Conservation (phyloP, 1,139 yeast genomes). For the Suhomyces taliae region DNA sequence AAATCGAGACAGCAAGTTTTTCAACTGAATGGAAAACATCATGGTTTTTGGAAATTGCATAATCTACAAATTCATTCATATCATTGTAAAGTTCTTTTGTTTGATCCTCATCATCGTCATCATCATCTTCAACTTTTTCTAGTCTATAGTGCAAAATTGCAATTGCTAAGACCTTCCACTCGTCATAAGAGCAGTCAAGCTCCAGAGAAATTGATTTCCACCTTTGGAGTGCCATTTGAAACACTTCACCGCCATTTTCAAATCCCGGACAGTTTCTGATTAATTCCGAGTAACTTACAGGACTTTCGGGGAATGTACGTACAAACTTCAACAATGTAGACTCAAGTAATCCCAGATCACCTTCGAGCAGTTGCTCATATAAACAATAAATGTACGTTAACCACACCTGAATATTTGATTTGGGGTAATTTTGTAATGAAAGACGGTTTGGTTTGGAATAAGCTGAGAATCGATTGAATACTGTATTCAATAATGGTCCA, state of each 20-base stretch:
- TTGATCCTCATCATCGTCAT: constrained; percentile 11
- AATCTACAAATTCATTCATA: constrained; percentile 12
- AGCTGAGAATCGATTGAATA: constrained; percentile 8
- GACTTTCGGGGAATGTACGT: constrained; percentile 22
- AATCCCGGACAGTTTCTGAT: constrained; percentile 22
- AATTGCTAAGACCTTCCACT: constrained; percentile 38
- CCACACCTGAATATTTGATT: constrained; percentile 30
- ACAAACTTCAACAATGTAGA: constrained; percentile 21
- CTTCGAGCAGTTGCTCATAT: constrained; percentile 16
- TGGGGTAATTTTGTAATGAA: background rate
- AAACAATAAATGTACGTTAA: constrained; percentile 26
- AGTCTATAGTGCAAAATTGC: constrained; percentile 25
- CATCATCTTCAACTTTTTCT: constrained; percentile 5
- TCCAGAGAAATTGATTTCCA: constrained; percentile 1
- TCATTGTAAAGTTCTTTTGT: constrained; percentile 7
- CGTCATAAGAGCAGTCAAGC: constrained; percentile 22
- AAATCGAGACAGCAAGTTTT: constrained; percentile 33
- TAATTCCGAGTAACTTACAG: constrained; percentile 32
- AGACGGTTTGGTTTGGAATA: constrained; percentile 5
- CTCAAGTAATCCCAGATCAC: constrained; percentile 11
- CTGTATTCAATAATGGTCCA: constrained; percentile 7
- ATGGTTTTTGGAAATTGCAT: constrained; percentile 28
- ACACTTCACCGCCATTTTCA: constrained; percentile 11
- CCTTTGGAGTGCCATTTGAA: constrained; percentile 12
- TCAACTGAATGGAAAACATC: constrained; percentile 45